Evolutionary conservation across 345 rosid genomes (phyloP).

Genomic region (Litchi chinensis): DNA sequence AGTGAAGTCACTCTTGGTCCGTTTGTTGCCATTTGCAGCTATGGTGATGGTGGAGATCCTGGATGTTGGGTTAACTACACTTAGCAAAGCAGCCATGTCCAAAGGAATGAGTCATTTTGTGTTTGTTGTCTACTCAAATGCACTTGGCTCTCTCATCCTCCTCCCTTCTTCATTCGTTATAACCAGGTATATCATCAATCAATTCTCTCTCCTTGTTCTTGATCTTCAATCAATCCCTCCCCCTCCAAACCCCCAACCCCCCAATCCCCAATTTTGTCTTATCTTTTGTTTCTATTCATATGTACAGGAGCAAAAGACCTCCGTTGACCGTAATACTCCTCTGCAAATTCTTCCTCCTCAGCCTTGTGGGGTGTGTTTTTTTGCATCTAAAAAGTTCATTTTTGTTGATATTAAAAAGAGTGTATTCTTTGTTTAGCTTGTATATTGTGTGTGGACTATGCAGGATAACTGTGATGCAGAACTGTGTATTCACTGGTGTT

Average conservation of each 20-base stretch:
- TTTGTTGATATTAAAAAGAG: not conserved
- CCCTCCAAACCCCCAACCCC: not conserved
- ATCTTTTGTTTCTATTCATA: not conserved
- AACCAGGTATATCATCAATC: conserved; percentile 23
- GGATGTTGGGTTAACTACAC: conserved; percentile 47
- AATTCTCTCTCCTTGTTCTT: too few species aligned
- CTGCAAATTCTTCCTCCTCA: conserved; percentile 48
- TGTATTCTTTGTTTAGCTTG: conserved; percentile 8
- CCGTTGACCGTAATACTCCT: conserved; percentile 43
- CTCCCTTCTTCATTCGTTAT: conserved; percentile 35
- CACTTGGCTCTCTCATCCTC: conserved; percentile 41
- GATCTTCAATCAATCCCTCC: not conserved
- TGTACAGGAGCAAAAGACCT: conserved; percentile 38
- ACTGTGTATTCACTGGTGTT: conserved; percentile 49
- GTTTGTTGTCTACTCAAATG: conserved; percentile 47
- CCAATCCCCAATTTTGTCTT: not conserved
- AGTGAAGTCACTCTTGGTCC: conserved; percentile 17
- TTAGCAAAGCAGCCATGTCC: conserved; percentile 58
- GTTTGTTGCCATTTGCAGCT: conserved; percentile 42
- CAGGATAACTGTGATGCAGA: conserved; percentile 56
- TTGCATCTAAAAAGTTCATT: not conserved
- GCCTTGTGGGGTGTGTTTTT: conserved; percentile 45
- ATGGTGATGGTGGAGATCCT: conserved; percentile 42
- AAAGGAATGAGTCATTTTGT: conserved; percentile 46
- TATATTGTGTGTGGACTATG: conserved; percentile 12